phyloP scores from a whole-genome alignment of 306 rosid genomes.

The Rubus idaeus region DNA sequence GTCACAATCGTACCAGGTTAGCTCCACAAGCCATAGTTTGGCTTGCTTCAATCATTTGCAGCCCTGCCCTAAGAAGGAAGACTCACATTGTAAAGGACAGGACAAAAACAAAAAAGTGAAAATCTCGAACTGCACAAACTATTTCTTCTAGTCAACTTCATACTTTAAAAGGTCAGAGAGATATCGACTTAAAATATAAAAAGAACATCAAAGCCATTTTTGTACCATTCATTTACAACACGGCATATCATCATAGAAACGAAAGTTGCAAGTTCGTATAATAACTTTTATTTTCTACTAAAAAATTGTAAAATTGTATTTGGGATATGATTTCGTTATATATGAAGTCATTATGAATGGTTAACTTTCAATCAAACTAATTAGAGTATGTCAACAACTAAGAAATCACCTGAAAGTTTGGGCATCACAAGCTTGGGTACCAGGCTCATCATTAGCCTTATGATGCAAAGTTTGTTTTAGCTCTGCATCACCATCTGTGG shows the following conservation, averaged over 20 bases:
- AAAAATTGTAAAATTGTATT: neutral
- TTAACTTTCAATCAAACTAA: constrained; percentile 2
- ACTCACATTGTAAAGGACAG: neutral
- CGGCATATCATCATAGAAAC: neutral
- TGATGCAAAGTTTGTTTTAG: constrained; percentile 53
- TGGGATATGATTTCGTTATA: neutral
- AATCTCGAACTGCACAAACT: neutral
- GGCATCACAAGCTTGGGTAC: constrained; percentile 52
- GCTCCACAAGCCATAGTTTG: no score
- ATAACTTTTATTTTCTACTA: neutral
- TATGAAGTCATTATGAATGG: neutral
- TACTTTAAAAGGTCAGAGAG: neutral
- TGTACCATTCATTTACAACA: neutral
- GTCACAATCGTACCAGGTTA: no score
- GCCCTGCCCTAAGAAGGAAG: no score
- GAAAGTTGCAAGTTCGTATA: neutral
- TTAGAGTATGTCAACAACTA: constrained; percentile 12
- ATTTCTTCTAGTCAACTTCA: neutral
- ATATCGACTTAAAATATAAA: neutral
- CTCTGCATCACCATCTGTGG: constrained; percentile 67
- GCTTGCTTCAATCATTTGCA: no score
- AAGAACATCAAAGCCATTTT: neutral
- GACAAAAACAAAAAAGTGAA: neutral
- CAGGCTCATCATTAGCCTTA: constrained; percentile 59
- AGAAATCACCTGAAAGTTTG: constrained; percentile 67